phyloP scores from a whole-genome alignment of 805 yeast species.

The Cyberlindnera japonica region DNA sequence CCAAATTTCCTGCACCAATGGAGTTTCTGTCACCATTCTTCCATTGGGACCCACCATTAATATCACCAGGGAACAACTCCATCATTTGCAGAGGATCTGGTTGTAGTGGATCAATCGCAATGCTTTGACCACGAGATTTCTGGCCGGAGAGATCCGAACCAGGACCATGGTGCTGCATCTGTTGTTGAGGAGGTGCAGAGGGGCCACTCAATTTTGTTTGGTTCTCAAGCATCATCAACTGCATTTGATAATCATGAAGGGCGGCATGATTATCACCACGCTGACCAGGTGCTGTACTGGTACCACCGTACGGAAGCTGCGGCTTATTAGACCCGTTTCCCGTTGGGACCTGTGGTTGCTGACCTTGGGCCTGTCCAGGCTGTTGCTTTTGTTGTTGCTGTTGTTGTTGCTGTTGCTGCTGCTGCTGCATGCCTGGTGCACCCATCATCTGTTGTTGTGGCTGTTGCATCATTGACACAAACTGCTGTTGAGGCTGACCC shows the following conservation, averaged over 20 bases:
- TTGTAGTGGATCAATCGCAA: constrained; percentile 27
- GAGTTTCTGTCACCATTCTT: background rate
- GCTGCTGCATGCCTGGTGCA: constrained; percentile 1
- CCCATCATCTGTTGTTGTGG: constrained; percentile 6
- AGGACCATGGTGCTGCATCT: background rate
- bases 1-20: constrained; percentile 5
- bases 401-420: constrained; percentile 1
- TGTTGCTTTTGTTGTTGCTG: constrained; percentile 1
- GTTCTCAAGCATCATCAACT: constrained; percentile 67
- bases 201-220: constrained; percentile 53
- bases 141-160: background rate
- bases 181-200: background rate
- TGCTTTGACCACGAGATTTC: constrained; percentile 5
- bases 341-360: constrained; percentile 1
- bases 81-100: constrained; percentile 25
- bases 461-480: constrained; percentile 11
- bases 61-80: constrained; percentile 24
- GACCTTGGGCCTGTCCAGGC: background rate
- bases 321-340: constrained; percentile 1
- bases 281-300: constrained; percentile 9
- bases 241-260: constrained; percentile 78
- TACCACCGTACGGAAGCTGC: constrained; percentile 10
- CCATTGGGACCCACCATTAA: background rate
- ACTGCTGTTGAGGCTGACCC: constrained; percentile 5
- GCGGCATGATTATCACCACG: constrained; percentile 40